Conservation (phyloP, 257 asterid genomes). For the Coffea eugenioides region DNA sequence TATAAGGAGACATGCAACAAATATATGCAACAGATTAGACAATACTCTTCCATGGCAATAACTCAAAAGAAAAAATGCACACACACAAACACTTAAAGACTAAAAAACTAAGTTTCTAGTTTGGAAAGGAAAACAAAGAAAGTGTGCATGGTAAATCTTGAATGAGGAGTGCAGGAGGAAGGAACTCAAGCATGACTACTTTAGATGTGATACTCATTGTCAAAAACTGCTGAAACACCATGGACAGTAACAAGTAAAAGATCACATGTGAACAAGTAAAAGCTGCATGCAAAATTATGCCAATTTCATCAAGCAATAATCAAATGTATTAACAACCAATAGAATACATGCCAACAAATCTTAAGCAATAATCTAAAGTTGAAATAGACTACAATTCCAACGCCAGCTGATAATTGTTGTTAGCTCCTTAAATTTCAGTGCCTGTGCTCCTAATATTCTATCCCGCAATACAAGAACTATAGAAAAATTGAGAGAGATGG, state of each 20-base stretch:
- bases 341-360: background rate
- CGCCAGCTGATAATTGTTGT: background rate
- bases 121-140: too few species aligned
- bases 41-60: background rate
- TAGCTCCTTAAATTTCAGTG: background rate
- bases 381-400: background rate
- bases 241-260: background rate
- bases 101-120: background rate
- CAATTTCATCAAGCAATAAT: background rate
- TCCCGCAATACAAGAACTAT: background rate
- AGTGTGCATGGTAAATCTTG: background rate
- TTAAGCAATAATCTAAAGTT: background rate
- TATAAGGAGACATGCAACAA: background rate
- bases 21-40: background rate
- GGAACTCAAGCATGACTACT: constrained; percentile 1
- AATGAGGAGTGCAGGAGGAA: background rate
- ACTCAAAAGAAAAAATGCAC: background rate
- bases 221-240: background rate
- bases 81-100: background rate
- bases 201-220: background rate
- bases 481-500: background rate
- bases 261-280: background rate
- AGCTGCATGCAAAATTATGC: background rate
- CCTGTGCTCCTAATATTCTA: background rate
- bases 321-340: constrained; percentile 4